A percentile compares a stretch with the other conserved stretches of the same genome.
Evolutionary conservation across 257 asterid genomes (phyloP).

Genomic region (Salvia miltiorrhiza): DNA sequence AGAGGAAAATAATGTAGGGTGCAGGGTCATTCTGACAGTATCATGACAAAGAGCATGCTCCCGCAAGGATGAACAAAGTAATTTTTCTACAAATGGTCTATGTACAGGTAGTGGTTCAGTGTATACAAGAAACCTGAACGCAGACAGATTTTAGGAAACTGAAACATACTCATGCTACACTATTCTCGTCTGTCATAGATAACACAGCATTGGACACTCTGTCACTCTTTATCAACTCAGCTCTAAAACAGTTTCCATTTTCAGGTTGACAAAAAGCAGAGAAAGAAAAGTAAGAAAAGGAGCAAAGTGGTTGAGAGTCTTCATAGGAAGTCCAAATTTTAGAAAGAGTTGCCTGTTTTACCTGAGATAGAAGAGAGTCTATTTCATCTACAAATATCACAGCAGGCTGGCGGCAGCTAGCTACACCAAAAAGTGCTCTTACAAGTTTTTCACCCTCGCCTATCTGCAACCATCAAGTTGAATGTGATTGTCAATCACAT

Average conservation of each 20-base stretch:
- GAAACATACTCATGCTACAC: neutral
- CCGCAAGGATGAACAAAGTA: neutral
- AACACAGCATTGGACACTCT: neutral
- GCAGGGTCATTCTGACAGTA: neutral
- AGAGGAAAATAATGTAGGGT: neutral
- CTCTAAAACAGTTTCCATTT: neutral
- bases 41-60: slow-evolving; percentile 12
- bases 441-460: slow-evolving; percentile 99
- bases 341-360: slow-evolving; percentile 17
- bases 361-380: slow-evolving; percentile 97
- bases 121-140: neutral
- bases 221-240: neutral
- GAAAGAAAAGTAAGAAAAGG: neutral
- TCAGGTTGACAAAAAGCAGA: neutral
- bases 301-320: slow-evolving; percentile 5
- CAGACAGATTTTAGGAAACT: neutral
- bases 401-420: slow-evolving; percentile 98
- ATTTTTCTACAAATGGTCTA: neutral
- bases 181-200: neutral
- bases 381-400: slow-evolving; percentile 97
- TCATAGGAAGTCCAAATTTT: neutral
- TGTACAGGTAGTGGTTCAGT: neutral
- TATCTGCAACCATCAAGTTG: slow-evolving; percentile 52
- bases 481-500: slow-evolving; percentile 4
- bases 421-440: slow-evolving; percentile 98